These are phyloP conservation scores for Beauveria rudraprayagi DNA, from an alignment of 2,329 filamentous ascomycete genomes.

Conservation along the genomic window DNA sequence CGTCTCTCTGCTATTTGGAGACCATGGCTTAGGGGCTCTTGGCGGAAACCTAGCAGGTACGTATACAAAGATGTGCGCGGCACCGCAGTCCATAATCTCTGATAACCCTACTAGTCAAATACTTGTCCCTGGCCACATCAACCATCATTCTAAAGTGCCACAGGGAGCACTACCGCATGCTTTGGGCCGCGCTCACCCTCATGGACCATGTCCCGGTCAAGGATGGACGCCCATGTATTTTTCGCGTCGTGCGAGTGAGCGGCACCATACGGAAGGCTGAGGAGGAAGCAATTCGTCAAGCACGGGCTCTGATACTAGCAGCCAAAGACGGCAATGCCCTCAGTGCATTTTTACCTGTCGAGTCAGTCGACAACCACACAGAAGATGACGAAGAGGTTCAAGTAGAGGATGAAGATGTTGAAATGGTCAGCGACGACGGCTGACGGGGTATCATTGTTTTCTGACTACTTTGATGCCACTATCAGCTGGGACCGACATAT, in stretches of 20 bases:
- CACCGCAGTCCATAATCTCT: neutral
- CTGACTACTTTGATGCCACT: constrained; percentile 66
- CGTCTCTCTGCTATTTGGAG: constrained; percentile 70
- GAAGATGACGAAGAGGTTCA: constrained; percentile 18
- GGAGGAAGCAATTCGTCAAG: constrained; percentile 76
- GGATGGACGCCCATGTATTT: constrained; percentile 60
- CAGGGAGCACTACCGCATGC: constrained; percentile 72
- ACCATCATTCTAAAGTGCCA: constrained; percentile 85
- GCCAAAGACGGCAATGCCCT: constrained; percentile 42
- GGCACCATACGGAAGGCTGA: constrained; percentile 91
- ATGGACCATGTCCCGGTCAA: constrained; percentile 60
- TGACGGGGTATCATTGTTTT: constrained; percentile 48
- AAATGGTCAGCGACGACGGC: constrained; percentile 34
- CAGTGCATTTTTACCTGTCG: constrained; percentile 6
- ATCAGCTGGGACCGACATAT: constrained; percentile 44
- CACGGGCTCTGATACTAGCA: constrained; percentile 61
- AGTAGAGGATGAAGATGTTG: constrained; percentile 39
- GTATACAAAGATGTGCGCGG: constrained; percentile 1
- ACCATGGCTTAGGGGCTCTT: constrained; percentile 74
- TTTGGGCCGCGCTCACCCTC: constrained; percentile 84
- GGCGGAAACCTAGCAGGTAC: constrained; percentile 61
- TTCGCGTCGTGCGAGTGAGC: constrained; percentile 78
- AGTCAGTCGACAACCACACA: constrained; percentile 30
- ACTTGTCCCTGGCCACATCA: constrained; percentile 83
- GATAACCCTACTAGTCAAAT: constrained; percentile 61